Conservation (phyloP, 1,284 basidiomycete species). For the Trametes hirsuta region DNA sequence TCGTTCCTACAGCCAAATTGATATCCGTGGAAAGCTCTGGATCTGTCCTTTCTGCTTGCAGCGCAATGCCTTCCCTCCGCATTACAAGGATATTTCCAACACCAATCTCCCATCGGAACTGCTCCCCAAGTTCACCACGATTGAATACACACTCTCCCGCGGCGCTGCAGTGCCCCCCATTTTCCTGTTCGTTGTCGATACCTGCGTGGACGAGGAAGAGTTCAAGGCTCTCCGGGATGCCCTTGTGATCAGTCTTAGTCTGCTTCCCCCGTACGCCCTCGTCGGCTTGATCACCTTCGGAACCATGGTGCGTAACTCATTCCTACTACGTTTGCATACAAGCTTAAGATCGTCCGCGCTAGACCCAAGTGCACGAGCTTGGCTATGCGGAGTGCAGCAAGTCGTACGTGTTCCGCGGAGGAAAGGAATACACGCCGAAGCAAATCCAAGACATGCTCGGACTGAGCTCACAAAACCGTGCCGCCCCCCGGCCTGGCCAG, state of each 20-base stretch:
- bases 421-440: constrained; percentile 98
- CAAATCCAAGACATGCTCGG: constrained; percentile 99
- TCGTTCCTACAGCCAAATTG: constrained; percentile 79
- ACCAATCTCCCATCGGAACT: constrained; percentile 97
- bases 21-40: constrained; percentile 98
- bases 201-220: constrained; percentile 96
- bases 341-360: neutral
- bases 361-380: constrained; percentile 99
- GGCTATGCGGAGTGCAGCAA: constrained; percentile 97
- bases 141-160: constrained; percentile 96
- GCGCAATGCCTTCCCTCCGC: constrained; percentile 96
- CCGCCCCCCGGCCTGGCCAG: constrained; percentile 84
- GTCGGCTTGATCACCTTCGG: constrained; percentile 97
- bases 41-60: constrained; percentile 99
- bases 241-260: constrained; percentile 89
- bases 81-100: constrained; percentile 99
- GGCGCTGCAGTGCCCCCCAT: constrained; percentile 93
- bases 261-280: constrained; percentile 92
- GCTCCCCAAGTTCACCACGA: constrained; percentile 97
- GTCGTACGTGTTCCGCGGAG: constrained; percentile 98
- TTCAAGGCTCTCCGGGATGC: constrained; percentile 94
- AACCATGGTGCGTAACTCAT: constrained; percentile 77
- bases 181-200: constrained; percentile 97
- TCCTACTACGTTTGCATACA: neutral
- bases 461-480: constrained; percentile 76